Base-by-base conservation (phyloP, 139 green algal species). In the Ostreobium quekettii region DNA sequence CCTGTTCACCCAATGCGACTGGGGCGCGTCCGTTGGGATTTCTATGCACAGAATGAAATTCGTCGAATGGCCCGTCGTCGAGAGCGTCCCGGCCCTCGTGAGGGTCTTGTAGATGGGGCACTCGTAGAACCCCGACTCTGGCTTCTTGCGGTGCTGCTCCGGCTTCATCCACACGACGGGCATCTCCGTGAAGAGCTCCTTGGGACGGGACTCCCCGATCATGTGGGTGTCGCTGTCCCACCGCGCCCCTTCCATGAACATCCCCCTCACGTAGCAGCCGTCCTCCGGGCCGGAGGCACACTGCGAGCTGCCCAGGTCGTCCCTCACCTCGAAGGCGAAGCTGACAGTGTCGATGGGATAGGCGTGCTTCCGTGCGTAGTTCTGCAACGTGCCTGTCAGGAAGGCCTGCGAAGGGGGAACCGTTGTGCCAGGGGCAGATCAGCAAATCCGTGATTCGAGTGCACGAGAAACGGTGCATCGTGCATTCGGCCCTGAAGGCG, bases 1-100 rank as follows among this genome's bases (percentile, higher is more conserved):
- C 0, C 88, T 48, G 67, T 90, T 86, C 65, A 95, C 83, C 88
- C 88, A 95, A 75, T 89, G 84, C 22, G 59, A 66, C 48, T 89
- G 71, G 38, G 72, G 35, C 79, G 81, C 35, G 60, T 82, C 71
- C 24, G 64, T 85, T 1, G 85, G 81, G 61, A 95, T 47, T 69
- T 91, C 86, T 35, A 95, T 42, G 70, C 83, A 87, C 78, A 93
- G 85, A 6, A 95, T 79, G 74, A 93, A 95, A 79, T 95, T 95
- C 36, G 88, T 93, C 28, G 78, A 89, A 75, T 95, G 88, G 6
- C 88, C 88, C 2, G 87, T 94, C 2, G 87, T 94, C 63, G 74
- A 85, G 19, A 22, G n/a, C n/a, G 53, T 62, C 19, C 53, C 66
- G 36, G 85, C 83, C 4, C 86, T 71, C 57, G 78, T 82, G 11